Base-by-base conservation (phyloP, 768 basidiomycete species). In the Psilocybe cubensis region DNA sequence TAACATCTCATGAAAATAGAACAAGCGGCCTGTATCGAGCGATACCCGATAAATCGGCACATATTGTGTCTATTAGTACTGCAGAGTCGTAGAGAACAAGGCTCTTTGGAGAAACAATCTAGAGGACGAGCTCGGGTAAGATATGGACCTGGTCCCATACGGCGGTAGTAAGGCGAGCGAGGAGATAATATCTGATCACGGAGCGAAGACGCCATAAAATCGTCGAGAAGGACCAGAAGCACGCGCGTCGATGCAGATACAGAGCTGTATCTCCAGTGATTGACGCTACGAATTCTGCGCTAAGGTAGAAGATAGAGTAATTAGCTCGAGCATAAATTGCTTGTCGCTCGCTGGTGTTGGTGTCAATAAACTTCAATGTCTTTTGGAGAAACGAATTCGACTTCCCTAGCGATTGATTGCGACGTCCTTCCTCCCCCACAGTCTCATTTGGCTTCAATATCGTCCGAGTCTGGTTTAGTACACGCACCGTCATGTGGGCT, bases 131-230 rank as follows among this genome's bases (percentile, higher is more conserved):
- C 45, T 56, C 52, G 53, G 44, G 49, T 54, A 51, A 52, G 56
- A 51, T 24, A 42, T 40, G 51, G 42, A n/a, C n/a, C n/a, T 41
- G 54, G 52, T 43, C 47, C 43, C 35, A 54, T 24, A 54, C 49
- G 62, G 59, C 44, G 59, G 56, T 60, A 60, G 52, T 54, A 59
- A 56, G 59, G 63, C 57, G 44, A 55, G 54, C 62, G 63, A 63
- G 63, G 59, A 63, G 59, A 63, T 63, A 63, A 44, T 56, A 38
- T 46, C 33, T 53, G 45, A 53, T 53, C 45, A 48, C 52, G 52
- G 47, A 47, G 58, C 42, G 58, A 59, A 58, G 57, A 27, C 25
- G 50, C 27, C 24, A 43, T 43, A 38, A 49, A 52, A 52, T 57
- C 50, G 50, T 52, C 33, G 50, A 54, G 56, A 60, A 58, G 52